phyloP scores from a whole-genome alignment of 805 yeast species.

The Myxozyma udenii region DNA sequence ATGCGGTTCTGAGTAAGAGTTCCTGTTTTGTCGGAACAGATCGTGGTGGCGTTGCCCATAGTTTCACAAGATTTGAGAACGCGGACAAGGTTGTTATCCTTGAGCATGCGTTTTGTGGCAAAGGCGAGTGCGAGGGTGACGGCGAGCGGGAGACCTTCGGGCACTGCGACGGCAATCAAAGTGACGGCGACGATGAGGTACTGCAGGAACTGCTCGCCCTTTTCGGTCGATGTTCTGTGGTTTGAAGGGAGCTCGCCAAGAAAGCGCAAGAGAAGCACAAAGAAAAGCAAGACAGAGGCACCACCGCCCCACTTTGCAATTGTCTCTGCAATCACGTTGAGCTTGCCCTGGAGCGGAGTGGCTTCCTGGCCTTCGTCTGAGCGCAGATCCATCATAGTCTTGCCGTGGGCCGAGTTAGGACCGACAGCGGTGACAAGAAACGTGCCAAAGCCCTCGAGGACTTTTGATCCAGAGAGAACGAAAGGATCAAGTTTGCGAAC shows the following conservation, averaged over 20 bases:
- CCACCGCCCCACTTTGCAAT: conserved; percentile 91
- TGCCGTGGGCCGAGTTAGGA: conserved; percentile 81
- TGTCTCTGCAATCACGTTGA: conserved; percentile 81
- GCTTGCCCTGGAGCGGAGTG: conserved; percentile 84
- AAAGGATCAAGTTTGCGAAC: conserved; percentile 64
- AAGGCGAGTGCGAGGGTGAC: conserved; percentile 95
- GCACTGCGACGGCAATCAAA: conserved; percentile 96
- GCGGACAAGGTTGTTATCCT: conserved; percentile 93
- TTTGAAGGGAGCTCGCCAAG: conserved; percentile 56
- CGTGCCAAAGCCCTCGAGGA: conserved; percentile 79
- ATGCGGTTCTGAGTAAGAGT: conserved; percentile 91
- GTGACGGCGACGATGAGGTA: conserved; percentile 89
- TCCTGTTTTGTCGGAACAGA: conserved; percentile 97
- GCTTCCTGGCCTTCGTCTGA: conserved; percentile 73
- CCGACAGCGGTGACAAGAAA: conserved; percentile 92
- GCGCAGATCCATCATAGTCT: conserved; percentile 77
- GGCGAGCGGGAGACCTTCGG: conserved; percentile 97
- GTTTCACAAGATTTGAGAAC: conserved; percentile 93
- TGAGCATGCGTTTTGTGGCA: conserved; percentile 97
- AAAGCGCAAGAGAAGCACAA: conserved; percentile 75
- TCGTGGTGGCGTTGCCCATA: conserved; percentile 97
- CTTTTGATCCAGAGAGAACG: conserved; percentile 86
- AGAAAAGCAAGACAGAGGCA: conserved; percentile 77
- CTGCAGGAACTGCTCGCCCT: conserved; percentile 79
- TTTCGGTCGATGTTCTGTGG: conserved; percentile 56